Percentiles rank a stretch among this genome's conserved stretches.
These are phyloP conservation scores for Xylariomycetidae sp. DNA, from an alignment of 2,329 filamentous ascomycete genomes.

Conservation along the genomic window DNA sequence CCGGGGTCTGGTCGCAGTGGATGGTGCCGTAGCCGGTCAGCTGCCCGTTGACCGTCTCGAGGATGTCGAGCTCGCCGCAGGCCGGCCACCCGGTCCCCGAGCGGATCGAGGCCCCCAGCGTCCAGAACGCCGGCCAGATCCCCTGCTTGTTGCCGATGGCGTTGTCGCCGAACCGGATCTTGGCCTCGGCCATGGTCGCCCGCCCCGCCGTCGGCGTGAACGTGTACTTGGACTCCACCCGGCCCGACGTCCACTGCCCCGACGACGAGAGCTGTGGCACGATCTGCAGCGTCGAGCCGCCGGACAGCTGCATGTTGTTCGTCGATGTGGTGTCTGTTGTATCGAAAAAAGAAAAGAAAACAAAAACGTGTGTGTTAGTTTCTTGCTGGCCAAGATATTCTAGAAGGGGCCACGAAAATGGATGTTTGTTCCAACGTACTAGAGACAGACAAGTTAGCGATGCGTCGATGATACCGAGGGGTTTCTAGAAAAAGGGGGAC, in stretches of 20 bases:
- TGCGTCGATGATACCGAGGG: too few species aligned
- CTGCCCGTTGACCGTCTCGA: slow-evolving; percentile 44
- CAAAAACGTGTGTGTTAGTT: too few species aligned
- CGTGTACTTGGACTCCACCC: slow-evolving; percentile 42
- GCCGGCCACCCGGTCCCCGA: slow-evolving; percentile 42
- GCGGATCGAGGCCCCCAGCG: slow-evolving; percentile 43
- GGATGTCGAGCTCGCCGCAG: slow-evolving; percentile 47
- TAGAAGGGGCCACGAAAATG: too few species aligned
- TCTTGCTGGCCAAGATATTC: too few species aligned
- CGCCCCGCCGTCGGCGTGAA: slow-evolving; percentile 39
- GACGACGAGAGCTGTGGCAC: slow-evolving; percentile 37
- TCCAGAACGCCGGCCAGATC: slow-evolving; percentile 51
- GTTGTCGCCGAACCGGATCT: slow-evolving; percentile 40
- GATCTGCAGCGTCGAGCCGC: slow-evolving; percentile 47
- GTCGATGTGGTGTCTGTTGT: slow-evolving; percentile 38
- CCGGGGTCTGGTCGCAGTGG: slow-evolving; percentile 40
- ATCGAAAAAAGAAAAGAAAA: too few species aligned
- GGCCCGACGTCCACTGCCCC: slow-evolving; percentile 44
- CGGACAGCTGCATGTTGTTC: slow-evolving; percentile 45
- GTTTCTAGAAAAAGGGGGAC: too few species aligned
- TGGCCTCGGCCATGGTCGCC: slow-evolving; percentile 38
- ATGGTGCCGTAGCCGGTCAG: slow-evolving; percentile 42
- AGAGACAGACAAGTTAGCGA: too few species aligned
- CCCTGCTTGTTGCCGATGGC: slow-evolving; percentile 37
- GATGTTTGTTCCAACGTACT: too few species aligned